Evolutionary conservation across 2,329 filamentous ascomycete genomes (phyloP).

Genomic region (Beauveria rudraprayagi): DNA sequence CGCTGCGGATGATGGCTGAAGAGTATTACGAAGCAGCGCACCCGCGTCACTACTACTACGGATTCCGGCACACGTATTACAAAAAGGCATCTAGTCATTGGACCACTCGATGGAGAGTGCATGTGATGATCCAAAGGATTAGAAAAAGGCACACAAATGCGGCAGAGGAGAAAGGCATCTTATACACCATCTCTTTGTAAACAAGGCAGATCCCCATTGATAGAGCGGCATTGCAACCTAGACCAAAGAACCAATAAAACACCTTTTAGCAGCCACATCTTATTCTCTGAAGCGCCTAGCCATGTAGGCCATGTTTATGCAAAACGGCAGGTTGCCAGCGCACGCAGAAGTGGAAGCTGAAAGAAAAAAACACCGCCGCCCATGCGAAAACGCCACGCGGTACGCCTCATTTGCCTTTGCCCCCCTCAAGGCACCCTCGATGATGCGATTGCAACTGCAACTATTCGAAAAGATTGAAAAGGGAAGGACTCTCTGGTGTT

Average conservation of each 20-base stretch:
- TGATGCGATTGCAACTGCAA: not conserved
- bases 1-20: too few relatives aligned
- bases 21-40: too few relatives aligned
- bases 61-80: too few relatives aligned
- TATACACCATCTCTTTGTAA: not conserved
- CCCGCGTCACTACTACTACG: too few relatives aligned
- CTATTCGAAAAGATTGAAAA: not conserved
- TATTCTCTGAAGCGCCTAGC: not conserved
- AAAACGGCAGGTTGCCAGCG: not conserved
- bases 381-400: slow-evolving; percentile 3
- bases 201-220: not conserved
- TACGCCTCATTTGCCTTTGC: not conserved
- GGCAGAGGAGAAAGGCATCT: not conserved
- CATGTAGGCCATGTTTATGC: too few relatives aligned
- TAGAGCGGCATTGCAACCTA: not conserved
- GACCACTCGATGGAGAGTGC: not conserved
- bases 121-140: not conserved
- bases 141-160: not conserved
- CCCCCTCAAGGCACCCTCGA: not conserved
- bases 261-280: not conserved
- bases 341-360: not conserved
- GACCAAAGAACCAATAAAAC: not conserved
- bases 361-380: not conserved
- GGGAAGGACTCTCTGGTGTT: not conserved
- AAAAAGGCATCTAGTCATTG: too few relatives aligned